phyloP scores from a whole-genome alignment of 495 filamentous ascomycete genomes.

The Neurospora sp. region DNA sequence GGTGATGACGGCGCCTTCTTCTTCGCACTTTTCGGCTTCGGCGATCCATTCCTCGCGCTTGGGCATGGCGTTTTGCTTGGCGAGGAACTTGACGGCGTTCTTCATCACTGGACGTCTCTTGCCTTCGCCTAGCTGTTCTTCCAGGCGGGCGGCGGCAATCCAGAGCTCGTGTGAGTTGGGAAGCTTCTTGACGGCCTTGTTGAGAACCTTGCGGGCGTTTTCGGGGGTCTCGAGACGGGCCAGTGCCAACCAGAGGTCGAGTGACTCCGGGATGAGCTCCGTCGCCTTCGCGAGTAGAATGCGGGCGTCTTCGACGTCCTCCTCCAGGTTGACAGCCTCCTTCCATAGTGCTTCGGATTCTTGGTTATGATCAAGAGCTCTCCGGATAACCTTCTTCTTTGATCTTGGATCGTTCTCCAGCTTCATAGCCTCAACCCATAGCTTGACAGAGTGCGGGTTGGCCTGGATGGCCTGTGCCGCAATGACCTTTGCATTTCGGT shows the following conservation, averaged over 20 bases:
- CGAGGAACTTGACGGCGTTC: conserved; percentile 81
- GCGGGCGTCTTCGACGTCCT: conserved; percentile 74
- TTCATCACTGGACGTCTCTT: conserved; percentile 86
- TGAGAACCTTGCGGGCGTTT: conserved; percentile 88
- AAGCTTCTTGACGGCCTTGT: conserved; percentile 86
- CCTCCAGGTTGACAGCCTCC: conserved; percentile 90
- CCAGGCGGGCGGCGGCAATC: conserved; percentile 86
- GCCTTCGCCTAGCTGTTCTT: conserved; percentile 73
- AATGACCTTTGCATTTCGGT: conserved; percentile 87
- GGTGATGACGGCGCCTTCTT: conserved; percentile 78
- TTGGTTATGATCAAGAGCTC: conserved; percentile 80
- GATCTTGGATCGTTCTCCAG: conserved; percentile 69
- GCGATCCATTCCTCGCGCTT: conserved; percentile 95
- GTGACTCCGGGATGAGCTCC: conserved; percentile 83
- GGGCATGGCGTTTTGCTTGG: conserved; percentile 86
- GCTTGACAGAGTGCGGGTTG: conserved; percentile 74
- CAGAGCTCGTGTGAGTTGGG: conserved; percentile 90
- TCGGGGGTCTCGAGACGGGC: conserved; percentile 80
- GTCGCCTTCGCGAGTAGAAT: conserved; percentile 85
- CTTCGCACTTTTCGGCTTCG: conserved; percentile 90
- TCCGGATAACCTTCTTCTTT: conserved; percentile 82
- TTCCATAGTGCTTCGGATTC: conserved; percentile 95
- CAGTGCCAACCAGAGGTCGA: conserved; percentile 91
- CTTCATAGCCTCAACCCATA: conserved; percentile 95
- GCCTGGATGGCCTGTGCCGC: conserved; percentile 88